Base-by-base conservation (phyloP, 805 yeast species). In the Spathaspora passalidarum region DNA sequence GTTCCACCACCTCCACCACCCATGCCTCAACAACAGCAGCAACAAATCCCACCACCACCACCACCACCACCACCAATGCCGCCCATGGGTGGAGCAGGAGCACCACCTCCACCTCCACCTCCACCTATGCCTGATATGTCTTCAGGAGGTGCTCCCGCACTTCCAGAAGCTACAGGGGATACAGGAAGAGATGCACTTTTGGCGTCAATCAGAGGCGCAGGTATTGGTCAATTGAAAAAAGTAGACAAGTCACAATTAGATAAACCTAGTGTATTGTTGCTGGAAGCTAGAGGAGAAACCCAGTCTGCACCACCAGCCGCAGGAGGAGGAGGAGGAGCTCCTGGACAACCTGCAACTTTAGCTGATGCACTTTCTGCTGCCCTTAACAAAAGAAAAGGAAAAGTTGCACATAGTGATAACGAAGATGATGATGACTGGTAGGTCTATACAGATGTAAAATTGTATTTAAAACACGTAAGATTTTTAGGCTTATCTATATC, bases 321-420 rank as follows among this genome's bases (percentile, higher is more conserved):
- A 6, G 61, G 73, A 0, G 49, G 63, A 5, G 63, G 65, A 9
- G 25, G 55, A 16, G 44, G 48, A 3, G 65, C 65, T n/a, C 73
- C 66, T 3, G 66, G 70, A 10, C 63, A 73, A 2, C 72, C 74
- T 3, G 63, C 68, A n/a, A 73, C 80, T 11, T 67, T 90, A 48
- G 96, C 96, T 1, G 95, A 88, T 63, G 96, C 96, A 0, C 69
- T 90, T 43, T 89, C 95, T 8, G 87, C 87, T 14, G 98, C 97
- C 2, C 75, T 92, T 53, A 86, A 76, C 56, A 79, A 81, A 46
- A 78, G 97, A 59, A 92, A 92, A 66, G 81, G 79, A 17, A 89
- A 88, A 62, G 96, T 92, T 6, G 77, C 87, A 1, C 80, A 75
- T 16, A 82, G 89, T 53, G 96, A 89, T 52, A 94, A 86, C 49